Evolutionary conservation across 768 basidiomycete species (phyloP).

Genomic region (Tylopilus balloui): DNA sequence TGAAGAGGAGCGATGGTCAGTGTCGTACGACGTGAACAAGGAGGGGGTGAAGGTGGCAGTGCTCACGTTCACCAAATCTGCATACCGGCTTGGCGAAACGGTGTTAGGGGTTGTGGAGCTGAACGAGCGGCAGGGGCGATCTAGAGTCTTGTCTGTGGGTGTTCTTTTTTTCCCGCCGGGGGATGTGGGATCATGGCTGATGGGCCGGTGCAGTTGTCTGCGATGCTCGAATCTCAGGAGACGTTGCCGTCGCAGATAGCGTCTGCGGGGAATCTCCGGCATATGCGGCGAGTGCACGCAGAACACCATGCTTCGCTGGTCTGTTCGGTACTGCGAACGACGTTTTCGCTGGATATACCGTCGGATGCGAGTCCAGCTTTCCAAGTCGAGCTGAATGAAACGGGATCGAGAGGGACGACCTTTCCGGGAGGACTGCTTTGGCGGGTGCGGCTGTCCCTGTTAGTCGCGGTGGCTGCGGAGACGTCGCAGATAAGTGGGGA

Average conservation of each 20-base stretch:
- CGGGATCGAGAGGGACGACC: slow-evolving; percentile 15
- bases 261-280: slow-evolving; percentile 42
- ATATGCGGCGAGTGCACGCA: slow-evolving; percentile 73
- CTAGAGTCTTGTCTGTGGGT: slow-evolving; percentile 80
- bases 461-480: slow-evolving; percentile 68
- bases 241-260: slow-evolving; percentile 61
- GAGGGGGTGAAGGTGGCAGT: slow-evolving; percentile 87
- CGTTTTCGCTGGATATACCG: slow-evolving; percentile 90
- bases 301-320: slow-evolving; percentile 81
- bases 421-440: slow-evolving; percentile 77
- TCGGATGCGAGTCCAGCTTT: slow-evolving; percentile 89
- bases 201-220: slow-evolving; percentile 61
- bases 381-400: slow-evolving; percentile 51
- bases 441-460: slow-evolving; percentile 80
- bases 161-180: neutral
- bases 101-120: slow-evolving; percentile 84
- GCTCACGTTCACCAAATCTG: slow-evolving; percentile 86
- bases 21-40: slow-evolving; percentile 93
- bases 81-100: slow-evolving; percentile 90
- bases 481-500: slow-evolving; percentile 43
- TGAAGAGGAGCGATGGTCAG: slow-evolving; percentile 36
- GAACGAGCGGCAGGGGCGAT: slow-evolving; percentile 64
- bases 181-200: neutral
- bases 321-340: slow-evolving; percentile 65
- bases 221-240: slow-evolving; percentile 87